These are phyloP conservation scores for Phlyctochytrium bullatum DNA, from an alignment of 192 early-diverging fungal species.

Conservation along the genomic window DNA sequence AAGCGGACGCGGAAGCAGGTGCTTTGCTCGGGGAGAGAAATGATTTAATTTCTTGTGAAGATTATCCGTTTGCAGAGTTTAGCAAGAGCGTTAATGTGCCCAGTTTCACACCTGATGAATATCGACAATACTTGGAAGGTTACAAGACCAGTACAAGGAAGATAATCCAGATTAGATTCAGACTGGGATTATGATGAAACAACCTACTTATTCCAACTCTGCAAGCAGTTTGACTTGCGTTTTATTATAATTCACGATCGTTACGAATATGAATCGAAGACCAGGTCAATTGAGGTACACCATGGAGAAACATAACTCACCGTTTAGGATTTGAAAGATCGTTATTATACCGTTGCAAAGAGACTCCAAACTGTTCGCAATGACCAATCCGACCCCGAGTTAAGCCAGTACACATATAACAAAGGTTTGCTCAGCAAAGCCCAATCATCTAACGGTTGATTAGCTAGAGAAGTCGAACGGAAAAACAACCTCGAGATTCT, in stretches of 20 bases:
- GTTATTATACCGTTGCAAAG: conserved; percentile 73
- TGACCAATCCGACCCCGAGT: conserved; percentile 23
- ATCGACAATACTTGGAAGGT: conserved; percentile 67
- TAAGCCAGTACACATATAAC: conserved; percentile 41
- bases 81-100: conserved; percentile 69
- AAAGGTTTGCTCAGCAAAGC: conserved; percentile 39
- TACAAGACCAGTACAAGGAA: too few relatives aligned
- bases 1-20: conserved; percentile 54
- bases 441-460: too few relatives aligned
- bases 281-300: conserved; percentile 42
- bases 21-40: not conserved
- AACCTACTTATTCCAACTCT: conserved; percentile 74
- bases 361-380: conserved; percentile 61
- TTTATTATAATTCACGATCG: conserved; percentile 86
- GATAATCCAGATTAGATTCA: conserved; percentile 42
- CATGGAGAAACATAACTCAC: too few relatives aligned
- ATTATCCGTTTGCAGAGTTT: conserved; percentile 75
- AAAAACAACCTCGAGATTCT: conserved; percentile 76
- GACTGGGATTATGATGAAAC: conserved; percentile 87
- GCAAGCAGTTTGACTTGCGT: conserved; percentile 71
- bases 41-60: conserved; percentile 18
- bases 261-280: conserved; percentile 54
- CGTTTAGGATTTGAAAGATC: conserved; percentile 79
- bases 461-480: conserved; percentile 69
- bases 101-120: conserved; percentile 82